phyloP scores from a whole-genome alignment of 306 rosid species.

The Erythrophleum fordii region DNA sequence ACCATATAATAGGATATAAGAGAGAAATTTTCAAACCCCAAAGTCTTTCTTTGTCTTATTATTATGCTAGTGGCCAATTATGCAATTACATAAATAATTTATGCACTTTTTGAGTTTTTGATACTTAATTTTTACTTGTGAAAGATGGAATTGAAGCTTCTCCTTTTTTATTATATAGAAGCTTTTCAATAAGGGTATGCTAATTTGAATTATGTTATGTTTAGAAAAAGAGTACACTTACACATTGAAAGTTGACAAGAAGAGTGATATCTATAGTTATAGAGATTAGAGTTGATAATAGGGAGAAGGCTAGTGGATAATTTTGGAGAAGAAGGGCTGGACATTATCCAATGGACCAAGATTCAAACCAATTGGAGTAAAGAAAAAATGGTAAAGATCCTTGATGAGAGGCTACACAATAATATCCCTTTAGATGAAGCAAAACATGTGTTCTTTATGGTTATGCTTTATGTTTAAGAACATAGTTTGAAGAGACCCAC shows the following conservation, averaged over 20 bases:
- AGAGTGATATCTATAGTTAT: conserved; percentile 87
- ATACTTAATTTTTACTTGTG: conserved; percentile 5
- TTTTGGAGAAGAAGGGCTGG: conserved; percentile 88
- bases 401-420: conserved; percentile 58
- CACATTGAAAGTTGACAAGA: conserved; percentile 83
- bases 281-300: conserved; percentile 77
- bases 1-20: background rate
- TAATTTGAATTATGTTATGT: conserved; percentile 14
- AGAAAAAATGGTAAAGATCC: conserved; percentile 63
- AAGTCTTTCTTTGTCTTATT: conserved; percentile 8
- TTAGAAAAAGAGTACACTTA: conserved; percentile 78
- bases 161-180: background rate
- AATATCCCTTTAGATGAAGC: conserved; percentile 70
- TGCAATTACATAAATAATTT: conserved; percentile 24
- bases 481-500: conserved; percentile 88
- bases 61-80: conserved; percentile 10
- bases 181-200: background rate
- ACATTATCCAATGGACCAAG: conserved; percentile 89
- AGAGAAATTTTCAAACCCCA: background rate
- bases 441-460: conserved; percentile 78
- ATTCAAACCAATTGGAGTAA: conserved; percentile 62
- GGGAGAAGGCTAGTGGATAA: conserved; percentile 80
- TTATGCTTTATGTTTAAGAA: conserved; percentile 82
- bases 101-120: conserved; percentile 17
- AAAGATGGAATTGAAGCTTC: background rate